These are phyloP conservation scores for Cucurbita moschata DNA, from an alignment of 306 rosid species.

Conservation along the genomic window DNA sequence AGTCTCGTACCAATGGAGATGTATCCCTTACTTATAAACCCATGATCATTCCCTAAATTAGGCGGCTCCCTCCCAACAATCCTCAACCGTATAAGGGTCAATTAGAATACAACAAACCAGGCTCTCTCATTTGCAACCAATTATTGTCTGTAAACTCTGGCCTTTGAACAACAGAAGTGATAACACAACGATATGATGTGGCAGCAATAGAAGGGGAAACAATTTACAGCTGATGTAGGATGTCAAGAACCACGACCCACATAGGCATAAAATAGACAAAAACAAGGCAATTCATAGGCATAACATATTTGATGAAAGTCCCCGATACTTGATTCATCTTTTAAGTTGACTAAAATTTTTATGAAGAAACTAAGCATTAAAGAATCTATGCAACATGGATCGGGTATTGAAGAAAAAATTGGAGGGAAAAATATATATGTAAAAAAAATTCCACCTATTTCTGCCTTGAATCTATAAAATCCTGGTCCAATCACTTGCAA, in stretches of 20 bases:
- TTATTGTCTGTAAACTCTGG: neutral
- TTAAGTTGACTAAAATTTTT: neutral
- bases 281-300: neutral
- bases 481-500: conserved; percentile 99
- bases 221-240: neutral
- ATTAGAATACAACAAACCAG: neutral
- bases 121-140: neutral
- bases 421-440: neutral
- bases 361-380: neutral
- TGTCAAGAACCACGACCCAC: neutral
- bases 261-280: neutral
- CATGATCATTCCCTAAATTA: too few species aligned
- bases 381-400: neutral
- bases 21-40: too few species aligned
- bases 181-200: neutral
- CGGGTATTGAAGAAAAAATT: neutral
- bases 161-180: neutral
- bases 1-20: too few species aligned
- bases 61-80: too few species aligned
- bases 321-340: neutral
- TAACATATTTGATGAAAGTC: neutral
- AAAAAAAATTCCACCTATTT: conserved; percentile 51
- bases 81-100: too few species aligned
- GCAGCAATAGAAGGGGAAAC: neutral
- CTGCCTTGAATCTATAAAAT: conserved; percentile 92